These are phyloP conservation scores for Arxiozyma slooffiae DNA, from an alignment of 1,139 yeast species.

Conservation along the genomic window DNA sequence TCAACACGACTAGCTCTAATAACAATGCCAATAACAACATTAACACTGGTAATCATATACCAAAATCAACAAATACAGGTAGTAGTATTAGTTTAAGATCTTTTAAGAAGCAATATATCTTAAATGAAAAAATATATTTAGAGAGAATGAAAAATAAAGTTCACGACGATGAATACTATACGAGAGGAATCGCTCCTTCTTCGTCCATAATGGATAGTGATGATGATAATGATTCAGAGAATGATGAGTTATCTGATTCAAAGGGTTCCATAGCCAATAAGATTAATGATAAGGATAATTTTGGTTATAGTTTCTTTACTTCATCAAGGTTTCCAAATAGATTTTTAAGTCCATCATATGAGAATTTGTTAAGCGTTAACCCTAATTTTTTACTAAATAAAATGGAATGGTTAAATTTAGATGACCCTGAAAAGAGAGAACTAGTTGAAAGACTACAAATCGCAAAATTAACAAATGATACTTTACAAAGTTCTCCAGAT, in stretches of 20 bases:
- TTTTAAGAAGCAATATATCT: slow-evolving; percentile 28
- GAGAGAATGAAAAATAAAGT: slow-evolving; percentile 54
- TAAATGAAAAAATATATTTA: slow-evolving; percentile 63
- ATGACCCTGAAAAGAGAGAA: slow-evolving; percentile 17
- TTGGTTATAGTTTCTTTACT: slow-evolving; percentile 4
- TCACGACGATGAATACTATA: slow-evolving; percentile 65
- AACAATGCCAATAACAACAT: no score
- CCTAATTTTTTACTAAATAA: slow-evolving; percentile 20
- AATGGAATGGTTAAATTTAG: slow-evolving; percentile 22
- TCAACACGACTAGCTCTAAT: neutral
- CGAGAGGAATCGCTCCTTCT: slow-evolving; percentile 43
- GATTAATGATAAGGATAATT: slow-evolving; percentile 9
- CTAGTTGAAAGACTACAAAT: slow-evolving; percentile 13
- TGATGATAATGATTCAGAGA: slow-evolving; percentile 20
- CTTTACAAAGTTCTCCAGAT: neutral
- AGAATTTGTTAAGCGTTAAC: slow-evolving; percentile 22
- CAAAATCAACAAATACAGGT: neutral
- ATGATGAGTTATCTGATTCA: slow-evolving; percentile 26
- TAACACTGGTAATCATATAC: no score
- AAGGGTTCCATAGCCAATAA: slow-evolving; percentile 17
- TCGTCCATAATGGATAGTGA: slow-evolving; percentile 22
- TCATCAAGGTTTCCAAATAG: slow-evolving; percentile 2
- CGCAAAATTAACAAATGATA: neutral
- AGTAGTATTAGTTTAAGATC: slow-evolving; percentile 15
- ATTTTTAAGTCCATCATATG: slow-evolving; percentile 4